Evolutionary conservation across 2,329 filamentous ascomycete genomes (phyloP), one percentile per base, ranked within the genome.

Genomic region (Beauveria bassiana): DNA sequence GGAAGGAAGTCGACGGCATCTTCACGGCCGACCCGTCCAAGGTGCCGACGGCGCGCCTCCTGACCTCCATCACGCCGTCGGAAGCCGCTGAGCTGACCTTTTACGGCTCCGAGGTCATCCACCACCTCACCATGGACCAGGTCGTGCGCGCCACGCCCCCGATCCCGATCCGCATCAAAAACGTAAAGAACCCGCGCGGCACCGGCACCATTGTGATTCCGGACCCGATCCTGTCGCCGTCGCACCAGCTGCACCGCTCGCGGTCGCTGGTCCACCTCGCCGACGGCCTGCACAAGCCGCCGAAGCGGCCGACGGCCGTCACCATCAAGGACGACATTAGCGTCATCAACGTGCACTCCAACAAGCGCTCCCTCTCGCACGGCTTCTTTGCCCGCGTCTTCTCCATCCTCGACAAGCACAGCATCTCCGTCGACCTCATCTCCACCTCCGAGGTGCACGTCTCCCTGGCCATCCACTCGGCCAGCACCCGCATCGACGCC

Each of bases 51-150:
- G 96, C 95, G n/a, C 83, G 89, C 52, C 81, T 99, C n/a, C 82
- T 99, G 50, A 78, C 87, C 12, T 87, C 88, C 59, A 96, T 99
- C 72, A 97, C 93, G 3, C 95, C 95, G 0, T 89, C 91, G 10
- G 95, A 99, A 75, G 95, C 95, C 2, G 93, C 95, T 14, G 95
- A 99, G 75, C 80, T 99, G 77, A 98, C 95, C 1, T 95, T 93
- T 70, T 95, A 93, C 72, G 90, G 90, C 64, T 93, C 93, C 64
- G 95, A 99, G 74, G 95, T 99, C 71, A 99, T 99, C 68, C 95
- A 99, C 73, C 95, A 96, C 66, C 89, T 97, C 72, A 99, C 95
- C 69, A 98, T 99, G 93, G 93, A 98, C 77, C 95, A 98, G 76
- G 86, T 88, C 66, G 92, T 95, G 71, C 89, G 90, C 69, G 90